Conservation (phyloP, 1,284 basidiomycete genomes). For the Papiliotrema terrestris region DNA sequence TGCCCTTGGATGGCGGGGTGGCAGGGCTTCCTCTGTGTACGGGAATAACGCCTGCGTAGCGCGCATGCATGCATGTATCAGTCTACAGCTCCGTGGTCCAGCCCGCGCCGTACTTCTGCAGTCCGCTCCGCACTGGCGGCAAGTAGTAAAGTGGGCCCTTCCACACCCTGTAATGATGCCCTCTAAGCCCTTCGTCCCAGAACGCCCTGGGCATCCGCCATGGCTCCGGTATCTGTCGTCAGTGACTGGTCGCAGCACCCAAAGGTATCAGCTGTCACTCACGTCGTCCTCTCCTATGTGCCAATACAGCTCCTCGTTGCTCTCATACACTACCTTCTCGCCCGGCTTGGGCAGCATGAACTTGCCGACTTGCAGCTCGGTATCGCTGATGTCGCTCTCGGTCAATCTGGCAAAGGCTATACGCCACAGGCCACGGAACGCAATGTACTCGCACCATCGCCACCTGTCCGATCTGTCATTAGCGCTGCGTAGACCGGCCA, state of each 20-base stretch:
- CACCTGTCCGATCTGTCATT: constrained; percentile 16
- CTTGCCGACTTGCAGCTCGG: constrained; percentile 60
- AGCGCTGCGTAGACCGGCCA: neutral
- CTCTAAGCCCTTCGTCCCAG: constrained; percentile 37
- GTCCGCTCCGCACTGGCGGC: constrained; percentile 33
- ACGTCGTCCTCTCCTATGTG: constrained; percentile 62
- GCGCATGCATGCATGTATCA: neutral
- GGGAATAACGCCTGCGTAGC: neutral
- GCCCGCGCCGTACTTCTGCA: constrained; percentile 31
- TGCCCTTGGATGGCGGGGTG: neutral
- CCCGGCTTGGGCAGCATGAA: constrained; percentile 68
- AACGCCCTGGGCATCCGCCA: constrained; percentile 47
- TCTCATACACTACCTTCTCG: constrained; percentile 57
- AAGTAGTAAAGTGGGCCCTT: constrained; percentile 48
- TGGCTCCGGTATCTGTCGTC: constrained; percentile 52
- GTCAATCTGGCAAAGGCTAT: constrained; percentile 54
- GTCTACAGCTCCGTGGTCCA: constrained; percentile 4
- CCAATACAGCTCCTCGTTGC: constrained; percentile 61
- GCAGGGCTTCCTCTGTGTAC: too few relatives aligned
- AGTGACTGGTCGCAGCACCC: neutral
- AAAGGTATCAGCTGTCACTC: constrained; percentile 3
- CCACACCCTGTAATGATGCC: constrained; percentile 41
- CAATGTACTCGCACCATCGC: constrained; percentile 79
- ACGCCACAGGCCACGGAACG: constrained; percentile 75
- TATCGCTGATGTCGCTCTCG: constrained; percentile 46